Evolutionary conservation across 2,329 filamentous ascomycete species (phyloP).

Genomic region (Cladosporium sp.): DNA sequence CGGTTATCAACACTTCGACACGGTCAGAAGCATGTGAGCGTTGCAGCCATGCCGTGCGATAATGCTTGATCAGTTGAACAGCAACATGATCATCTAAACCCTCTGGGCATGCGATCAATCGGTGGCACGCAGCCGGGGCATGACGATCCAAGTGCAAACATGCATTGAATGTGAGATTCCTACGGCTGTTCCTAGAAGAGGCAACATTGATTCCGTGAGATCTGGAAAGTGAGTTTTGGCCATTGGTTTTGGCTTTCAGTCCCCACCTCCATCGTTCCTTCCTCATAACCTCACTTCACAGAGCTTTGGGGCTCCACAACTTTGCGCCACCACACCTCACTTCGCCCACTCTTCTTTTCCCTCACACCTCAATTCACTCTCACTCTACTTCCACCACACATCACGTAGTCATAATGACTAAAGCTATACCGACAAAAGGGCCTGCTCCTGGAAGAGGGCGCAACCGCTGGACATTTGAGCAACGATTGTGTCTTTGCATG

Average conservation of each 20-base stretch:
- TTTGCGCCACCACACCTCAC: background rate
- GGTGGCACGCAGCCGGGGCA: no score
- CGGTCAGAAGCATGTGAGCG: no score
- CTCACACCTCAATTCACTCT: background rate
- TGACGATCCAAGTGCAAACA: no score
- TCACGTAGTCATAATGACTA: background rate
- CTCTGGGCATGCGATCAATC: no score
- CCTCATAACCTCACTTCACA: background rate
- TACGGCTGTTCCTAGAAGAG: no score
- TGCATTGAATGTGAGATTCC: no score
- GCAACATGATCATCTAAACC: no score
- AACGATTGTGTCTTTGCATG: background rate
- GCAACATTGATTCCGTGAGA: no score
- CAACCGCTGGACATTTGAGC: background rate
- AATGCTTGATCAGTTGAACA: no score
- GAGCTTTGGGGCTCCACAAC: background rate
- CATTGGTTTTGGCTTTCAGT: background rate
- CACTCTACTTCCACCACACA: background rate
- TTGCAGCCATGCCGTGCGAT: no score
- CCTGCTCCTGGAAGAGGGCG: background rate
- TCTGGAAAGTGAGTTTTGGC: background rate
- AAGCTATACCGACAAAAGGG: background rate
- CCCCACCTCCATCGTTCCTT: background rate
- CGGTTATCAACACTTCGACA: no score
- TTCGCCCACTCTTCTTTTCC: background rate